These are phyloP conservation scores for Rhizopus sp. DNA, from an alignment of 371 early-diverging fungal genomes.

Conservation along the genomic window DNA sequence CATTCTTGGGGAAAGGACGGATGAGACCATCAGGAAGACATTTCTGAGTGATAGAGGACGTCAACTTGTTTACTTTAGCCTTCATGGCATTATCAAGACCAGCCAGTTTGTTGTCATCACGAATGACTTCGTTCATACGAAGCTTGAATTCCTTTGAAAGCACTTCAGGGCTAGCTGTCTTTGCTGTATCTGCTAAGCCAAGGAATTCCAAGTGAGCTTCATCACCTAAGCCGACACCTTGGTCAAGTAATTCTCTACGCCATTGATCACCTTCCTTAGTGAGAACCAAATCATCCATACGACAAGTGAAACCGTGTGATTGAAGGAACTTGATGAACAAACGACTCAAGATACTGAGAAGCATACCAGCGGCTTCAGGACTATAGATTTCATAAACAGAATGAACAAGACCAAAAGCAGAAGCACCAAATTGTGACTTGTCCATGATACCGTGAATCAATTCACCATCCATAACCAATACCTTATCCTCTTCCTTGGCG, in stretches of 20 bases:
- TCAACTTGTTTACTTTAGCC: slow-evolving; percentile 80
- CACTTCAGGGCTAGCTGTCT: slow-evolving; percentile 33
- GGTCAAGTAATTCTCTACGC: slow-evolving; percentile 68
- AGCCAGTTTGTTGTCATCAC: slow-evolving; percentile 88
- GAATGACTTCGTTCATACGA: slow-evolving; percentile 81
- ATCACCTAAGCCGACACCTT: slow-evolving; percentile 59
- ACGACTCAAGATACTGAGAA: slow-evolving; percentile 93
- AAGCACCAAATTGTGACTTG: slow-evolving; percentile 96
- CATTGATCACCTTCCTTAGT: slow-evolving; percentile 80
- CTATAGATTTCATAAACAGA: slow-evolving; percentile 97
- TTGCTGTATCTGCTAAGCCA: slow-evolving; percentile 59
- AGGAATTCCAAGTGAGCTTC: slow-evolving; percentile 77
- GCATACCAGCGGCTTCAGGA: slow-evolving; percentile 86
- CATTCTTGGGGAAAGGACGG: slow-evolving; percentile 92
- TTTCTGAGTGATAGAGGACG: slow-evolving; percentile 77
- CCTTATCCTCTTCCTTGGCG: slow-evolving; percentile 84
- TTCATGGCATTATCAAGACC: slow-evolving; percentile 94
- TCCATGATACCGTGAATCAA: slow-evolving; percentile 97
- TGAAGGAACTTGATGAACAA: slow-evolving; percentile 95
- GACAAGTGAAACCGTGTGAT: slow-evolving; percentile 92
- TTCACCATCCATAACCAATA: slow-evolving; percentile 88
- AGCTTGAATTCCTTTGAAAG: slow-evolving; percentile 59
- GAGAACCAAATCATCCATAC: slow-evolving; percentile 98
- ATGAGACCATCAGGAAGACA: slow-evolving; percentile 85
- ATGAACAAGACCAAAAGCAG: slow-evolving; percentile 96